Base-by-base conservation (phyloP, 208 protist species). In the Trypanosoma caninum region DNA sequence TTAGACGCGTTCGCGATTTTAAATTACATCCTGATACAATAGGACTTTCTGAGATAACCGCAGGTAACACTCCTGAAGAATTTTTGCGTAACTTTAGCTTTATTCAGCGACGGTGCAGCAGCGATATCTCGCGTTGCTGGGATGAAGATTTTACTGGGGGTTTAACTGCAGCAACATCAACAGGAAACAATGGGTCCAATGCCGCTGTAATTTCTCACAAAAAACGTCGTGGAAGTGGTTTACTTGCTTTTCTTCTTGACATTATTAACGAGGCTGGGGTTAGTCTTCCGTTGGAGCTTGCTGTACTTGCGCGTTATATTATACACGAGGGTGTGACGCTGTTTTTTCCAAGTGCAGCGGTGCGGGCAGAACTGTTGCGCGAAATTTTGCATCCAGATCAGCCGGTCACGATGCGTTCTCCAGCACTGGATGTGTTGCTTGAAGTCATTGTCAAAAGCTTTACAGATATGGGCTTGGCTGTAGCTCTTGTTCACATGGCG, bases 181-280 rank as follows among this genome's bases (percentile, higher is more conserved):
- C 47, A 5, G 7, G 3, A 42, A 38, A 35, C 25, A 11, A 7
- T 37, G 55, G 20, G 10, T 7, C 16, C 3, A 44, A 34, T 33
- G 23, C 28, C 11, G 14, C 51, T 35, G 33, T n/a, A 34, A 35
- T 44, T 41, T 14, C 2, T 33, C 8, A 45, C 40, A 28, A 35
- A 33, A 35, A 11, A 47, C 48, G 58, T 18, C 30, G 44, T 16
- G 68, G 64, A 23, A 52, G 65, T 10, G 79, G 78, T 27, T 64
- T 91, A 9, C 71, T 94, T 14, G 77, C 74, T 46, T 59, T 88
- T 28, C 76, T 94, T 9, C 59, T 67, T 2, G 85, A 87, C 55
- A 80, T 91, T 33, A 75, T 94, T 28, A 89, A 91, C 50, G 88
- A 89, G 38, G 73, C 80, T 0, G 77, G 80, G 0, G 46, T 74